phyloP scores from a whole-genome alignment of 352 stramenopile genomes.

The Phytophthora melonis region DNA sequence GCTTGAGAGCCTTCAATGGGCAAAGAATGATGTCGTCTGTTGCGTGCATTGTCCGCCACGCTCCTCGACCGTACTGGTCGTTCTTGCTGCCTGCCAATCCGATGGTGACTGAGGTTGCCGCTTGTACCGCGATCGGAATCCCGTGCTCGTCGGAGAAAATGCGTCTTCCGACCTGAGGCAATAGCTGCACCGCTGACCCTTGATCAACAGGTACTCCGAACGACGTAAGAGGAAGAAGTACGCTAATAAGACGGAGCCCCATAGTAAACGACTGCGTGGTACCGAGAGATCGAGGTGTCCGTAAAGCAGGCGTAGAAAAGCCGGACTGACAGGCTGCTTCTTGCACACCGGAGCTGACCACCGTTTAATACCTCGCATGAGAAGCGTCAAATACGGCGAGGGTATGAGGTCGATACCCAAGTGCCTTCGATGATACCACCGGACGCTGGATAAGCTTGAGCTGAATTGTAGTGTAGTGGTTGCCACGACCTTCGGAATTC shows the following conservation, averaged over 20 bases:
- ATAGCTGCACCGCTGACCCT: neutral
- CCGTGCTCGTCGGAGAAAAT: neutral
- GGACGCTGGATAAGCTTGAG: constrained; percentile 3
- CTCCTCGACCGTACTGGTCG: constrained; percentile 7
- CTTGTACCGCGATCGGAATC: neutral
- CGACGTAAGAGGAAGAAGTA: constrained; percentile 15
- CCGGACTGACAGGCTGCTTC: constrained; percentile 5
- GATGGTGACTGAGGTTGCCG: constrained; percentile 7
- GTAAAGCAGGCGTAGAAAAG: constrained; percentile 8
- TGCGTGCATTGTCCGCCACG: constrained; percentile 7
- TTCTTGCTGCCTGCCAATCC: constrained; percentile 7
- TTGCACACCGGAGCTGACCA: neutral
- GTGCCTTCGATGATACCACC: constrained; percentile 2
- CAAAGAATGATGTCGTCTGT: neutral
- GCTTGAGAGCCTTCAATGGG: neutral
- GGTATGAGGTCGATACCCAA: neutral
- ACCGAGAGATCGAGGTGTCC: neutral
- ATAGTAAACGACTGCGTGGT: neutral
- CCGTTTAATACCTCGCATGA: neutral
- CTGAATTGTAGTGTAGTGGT: constrained; percentile 11
- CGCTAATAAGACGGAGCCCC: neutral
- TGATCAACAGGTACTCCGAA: neutral
- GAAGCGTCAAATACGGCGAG: neutral
- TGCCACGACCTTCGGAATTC: neutral
- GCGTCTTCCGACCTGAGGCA: neutral